Evolutionary conservation across 768 basidiomycete species (phyloP).

Genomic region (Crassisporium funariophilum): DNA sequence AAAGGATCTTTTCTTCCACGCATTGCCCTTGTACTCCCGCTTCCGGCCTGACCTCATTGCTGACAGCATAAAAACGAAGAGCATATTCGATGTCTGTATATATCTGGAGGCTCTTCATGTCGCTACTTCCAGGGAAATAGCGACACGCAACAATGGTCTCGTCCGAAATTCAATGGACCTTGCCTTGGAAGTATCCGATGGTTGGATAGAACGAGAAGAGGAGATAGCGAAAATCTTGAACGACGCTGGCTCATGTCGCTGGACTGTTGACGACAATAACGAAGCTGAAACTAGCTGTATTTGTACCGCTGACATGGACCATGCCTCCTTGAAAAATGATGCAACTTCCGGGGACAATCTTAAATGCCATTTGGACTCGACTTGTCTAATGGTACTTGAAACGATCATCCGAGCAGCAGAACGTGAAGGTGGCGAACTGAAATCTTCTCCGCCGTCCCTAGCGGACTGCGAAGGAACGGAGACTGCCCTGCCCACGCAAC

Average conservation of each 20-base stretch:
- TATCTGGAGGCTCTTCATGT: slow-evolving; percentile 62
- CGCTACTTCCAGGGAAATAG: slow-evolving; percentile 19
- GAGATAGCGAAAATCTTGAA: slow-evolving; percentile 30
- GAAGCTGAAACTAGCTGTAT: background rate
- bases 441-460: background rate
- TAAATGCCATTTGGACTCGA: slow-evolving; percentile 24
- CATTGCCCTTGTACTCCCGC: slow-evolving; percentile 64
- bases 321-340: background rate
- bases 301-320: background rate
- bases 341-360: background rate
- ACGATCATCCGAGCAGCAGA: slow-evolving; percentile 23
- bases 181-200: slow-evolving; percentile 52
- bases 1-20: slow-evolving; percentile 72
- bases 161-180: slow-evolving; percentile 27
- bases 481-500: too few species aligned
- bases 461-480: too few species aligned
- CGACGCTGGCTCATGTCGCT: slow-evolving; percentile 15
- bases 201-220: slow-evolving; percentile 55
- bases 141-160: background rate
- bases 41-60: slow-evolving; percentile 80
- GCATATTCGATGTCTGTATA: slow-evolving; percentile 62
- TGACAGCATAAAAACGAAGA: slow-evolving; percentile 64
- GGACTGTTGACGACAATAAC: slow-evolving; percentile 11
- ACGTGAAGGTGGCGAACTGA: slow-evolving; percentile 1
- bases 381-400: slow-evolving; percentile 26